phyloP scores from a whole-genome alignment of 306 rosid genomes.

The Vigna radiata region DNA sequence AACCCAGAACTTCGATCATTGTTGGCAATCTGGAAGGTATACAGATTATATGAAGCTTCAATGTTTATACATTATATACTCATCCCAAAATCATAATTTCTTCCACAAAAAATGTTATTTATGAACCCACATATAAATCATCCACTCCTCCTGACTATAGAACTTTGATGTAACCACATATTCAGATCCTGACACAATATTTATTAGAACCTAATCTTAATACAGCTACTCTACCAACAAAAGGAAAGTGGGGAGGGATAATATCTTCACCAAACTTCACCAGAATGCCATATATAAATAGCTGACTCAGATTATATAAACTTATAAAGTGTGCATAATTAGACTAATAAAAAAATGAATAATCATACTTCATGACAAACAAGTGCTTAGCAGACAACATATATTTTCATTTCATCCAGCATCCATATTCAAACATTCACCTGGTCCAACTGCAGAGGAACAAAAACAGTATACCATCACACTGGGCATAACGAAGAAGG shows the following conservation, averaged over 20 bases:
- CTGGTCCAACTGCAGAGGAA: neutral
- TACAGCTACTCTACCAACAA: neutral
- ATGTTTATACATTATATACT: neutral
- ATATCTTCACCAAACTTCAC: neutral
- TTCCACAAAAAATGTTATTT: neutral
- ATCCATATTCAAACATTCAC: constrained; percentile 23
- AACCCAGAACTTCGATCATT: neutral
- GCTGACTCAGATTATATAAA: constrained; percentile 9
- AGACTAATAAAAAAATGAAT: neutral
- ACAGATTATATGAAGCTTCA: neutral
- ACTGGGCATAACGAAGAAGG: neutral
- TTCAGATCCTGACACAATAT: neutral
- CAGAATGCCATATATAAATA: constrained; percentile 28
- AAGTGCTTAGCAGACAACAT: constrained; percentile 7
- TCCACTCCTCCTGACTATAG: neutral
- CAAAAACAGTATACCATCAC: neutral
- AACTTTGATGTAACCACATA: neutral
- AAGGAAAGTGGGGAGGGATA: constrained; percentile 1
- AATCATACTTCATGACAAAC: neutral
- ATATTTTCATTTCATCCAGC: constrained; percentile 11
- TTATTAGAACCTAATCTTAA: neutral
- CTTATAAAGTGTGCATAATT: constrained; percentile 10
- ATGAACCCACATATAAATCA: neutral
- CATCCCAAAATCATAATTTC: constrained; percentile 6
- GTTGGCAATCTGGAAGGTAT: too few relatives aligned